A percentile compares a stretch with the other conserved stretches of the same genome.
Conservation (phyloP, 345 rosid genomes). For the Euphorbia pulcherrima region DNA sequence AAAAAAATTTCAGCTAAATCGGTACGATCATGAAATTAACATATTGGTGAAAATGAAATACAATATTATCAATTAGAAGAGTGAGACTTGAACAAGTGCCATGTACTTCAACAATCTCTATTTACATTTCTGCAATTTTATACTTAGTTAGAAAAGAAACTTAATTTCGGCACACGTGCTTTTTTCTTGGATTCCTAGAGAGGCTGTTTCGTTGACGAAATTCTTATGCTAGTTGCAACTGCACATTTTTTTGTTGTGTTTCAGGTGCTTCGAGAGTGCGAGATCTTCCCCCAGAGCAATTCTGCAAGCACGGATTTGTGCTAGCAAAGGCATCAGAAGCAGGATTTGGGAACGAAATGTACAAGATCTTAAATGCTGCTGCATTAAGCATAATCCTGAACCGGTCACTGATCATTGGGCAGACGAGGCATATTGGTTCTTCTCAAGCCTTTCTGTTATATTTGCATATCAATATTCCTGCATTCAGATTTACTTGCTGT, state of each 20-base stretch:
- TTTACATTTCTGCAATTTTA: background rate
- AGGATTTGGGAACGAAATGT: conserved; percentile 96
- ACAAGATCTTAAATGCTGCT: conserved; percentile 87
- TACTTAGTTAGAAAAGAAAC: background rate
- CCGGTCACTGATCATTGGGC: conserved; percentile 95
- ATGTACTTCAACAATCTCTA: no score
- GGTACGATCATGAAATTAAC: no score
- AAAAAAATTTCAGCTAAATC: no score
- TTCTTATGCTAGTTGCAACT: background rate
- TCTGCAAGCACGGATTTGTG: conserved; percentile 79
- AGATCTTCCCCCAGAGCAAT: conserved; percentile 66
- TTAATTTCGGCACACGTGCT: no score
- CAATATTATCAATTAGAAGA: no score
- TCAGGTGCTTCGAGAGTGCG: conserved; percentile 73
- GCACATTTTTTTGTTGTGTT: conserved; percentile 5
- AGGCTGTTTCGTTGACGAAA: background rate
- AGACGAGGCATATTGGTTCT: conserved; percentile 99
- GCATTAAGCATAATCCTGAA: conserved; percentile 84
- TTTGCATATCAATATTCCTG: conserved; percentile 13
- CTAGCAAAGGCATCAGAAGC: conserved; percentile 94
- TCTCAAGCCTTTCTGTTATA: conserved; percentile 67
- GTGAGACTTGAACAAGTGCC: no score
- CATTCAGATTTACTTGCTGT: background rate
- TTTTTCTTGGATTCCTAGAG: background rate
- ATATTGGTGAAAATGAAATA: no score